Conservation (phyloP, 2,329 filamentous ascomycete genomes). For the Seiridium unicorne region DNA sequence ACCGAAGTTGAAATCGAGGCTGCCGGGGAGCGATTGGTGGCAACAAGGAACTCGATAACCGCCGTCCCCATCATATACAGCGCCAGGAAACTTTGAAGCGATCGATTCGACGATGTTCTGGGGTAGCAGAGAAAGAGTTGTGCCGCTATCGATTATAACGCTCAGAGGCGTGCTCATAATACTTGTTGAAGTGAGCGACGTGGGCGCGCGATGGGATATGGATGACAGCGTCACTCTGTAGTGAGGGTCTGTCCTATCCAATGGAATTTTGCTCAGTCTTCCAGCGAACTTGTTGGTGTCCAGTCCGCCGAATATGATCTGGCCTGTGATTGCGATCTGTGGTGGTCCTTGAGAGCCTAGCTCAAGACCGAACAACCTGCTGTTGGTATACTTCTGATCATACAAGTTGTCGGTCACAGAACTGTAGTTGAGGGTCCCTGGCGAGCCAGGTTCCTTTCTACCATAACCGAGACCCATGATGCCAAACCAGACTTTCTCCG, state of each 20-base stretch:
- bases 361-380: constrained; percentile 50
- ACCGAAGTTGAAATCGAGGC: constrained; percentile 48
- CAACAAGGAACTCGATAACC: constrained; percentile 45
- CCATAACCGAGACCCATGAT: constrained; percentile 51
- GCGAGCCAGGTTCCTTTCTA: constrained; percentile 34
- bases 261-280: constrained; percentile 38
- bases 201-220: constrained; percentile 17
- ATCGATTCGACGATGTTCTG: constrained; percentile 39
- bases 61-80: constrained; percentile 35
- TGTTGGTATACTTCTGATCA: constrained; percentile 44
- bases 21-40: constrained; percentile 32
- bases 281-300: constrained; percentile 53
- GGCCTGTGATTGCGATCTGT: constrained; percentile 38
- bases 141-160: constrained; percentile 52
- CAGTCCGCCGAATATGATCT: constrained; percentile 52
- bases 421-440: constrained; percentile 38
- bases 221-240: constrained; percentile 24
- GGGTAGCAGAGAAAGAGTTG: constrained; percentile 48
- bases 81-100: constrained; percentile 39
- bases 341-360: constrained; percentile 34
- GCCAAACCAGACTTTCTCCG: constrained; percentile 47
- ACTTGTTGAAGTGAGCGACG: constrained; percentile 8
- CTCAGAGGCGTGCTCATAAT: constrained; percentile 29
- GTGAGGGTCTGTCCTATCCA: constrained; percentile 34
- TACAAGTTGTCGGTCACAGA: constrained; percentile 51